Evolutionary conservation across 2,329 filamentous ascomycete genomes (phyloP), one percentile per base, ranked within the genome.

Genomic region (Dothistroma pini): DNA sequence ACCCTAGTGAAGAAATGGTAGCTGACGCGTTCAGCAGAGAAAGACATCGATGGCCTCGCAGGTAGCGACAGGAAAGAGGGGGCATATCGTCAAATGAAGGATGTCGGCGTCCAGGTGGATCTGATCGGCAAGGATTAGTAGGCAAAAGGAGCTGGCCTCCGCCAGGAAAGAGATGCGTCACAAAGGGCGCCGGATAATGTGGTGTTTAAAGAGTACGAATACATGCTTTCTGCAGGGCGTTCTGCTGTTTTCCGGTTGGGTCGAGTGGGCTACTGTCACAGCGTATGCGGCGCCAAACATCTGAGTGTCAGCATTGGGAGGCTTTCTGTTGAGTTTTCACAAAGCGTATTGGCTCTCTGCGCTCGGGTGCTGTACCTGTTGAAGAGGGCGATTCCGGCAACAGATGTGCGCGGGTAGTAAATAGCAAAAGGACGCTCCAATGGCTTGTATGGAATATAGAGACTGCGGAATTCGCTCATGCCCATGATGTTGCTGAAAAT

Each of bases 101-200:
- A 73, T 57, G 68, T 68, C 21, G 69, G 70, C 57, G 70, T 72
- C 57, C 71, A 73, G 68, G 71, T 70, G 44, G 69, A 72, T 32
- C 49, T 67, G 31, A 53, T 65, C 47, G 35, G 51, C 54, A 64
- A 62, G 61, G 59, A 58, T 54, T 38, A 58, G 35, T 54, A 51
- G 53, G 54, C 62, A 29, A 29, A 2, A 67, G 57, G 69, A 69
- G 66, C 66, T 60, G 69, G 67, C 54, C 63, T 67, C 68, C 57
- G 38, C 35, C 51, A 32, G 21, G 56, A 41, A 35, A 51, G 48
- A 47, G 35, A 47, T 19, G 29, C 32, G 31, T 8, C 22, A 50
- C n/a, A 53, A 52, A 22, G 50, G 31, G 50, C 49, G 32, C 44
- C 19, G 49, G n/a, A 7, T 31, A 34, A 8, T 4, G 34, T 48